Conservation (phyloP, 176 grass and related monocot species). For the Microstegium vimineum region DNA sequence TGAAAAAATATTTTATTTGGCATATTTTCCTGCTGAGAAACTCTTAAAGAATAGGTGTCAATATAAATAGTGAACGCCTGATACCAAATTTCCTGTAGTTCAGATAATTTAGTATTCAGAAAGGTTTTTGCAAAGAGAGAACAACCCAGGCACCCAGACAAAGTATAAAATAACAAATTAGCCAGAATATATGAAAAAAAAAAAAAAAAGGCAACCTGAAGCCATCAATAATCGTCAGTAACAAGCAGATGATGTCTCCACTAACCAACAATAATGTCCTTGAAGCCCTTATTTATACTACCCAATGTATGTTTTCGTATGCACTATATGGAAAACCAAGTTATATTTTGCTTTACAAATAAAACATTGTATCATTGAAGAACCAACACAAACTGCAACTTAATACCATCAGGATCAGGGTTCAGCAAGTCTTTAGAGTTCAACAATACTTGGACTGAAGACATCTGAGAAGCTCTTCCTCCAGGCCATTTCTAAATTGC, state of each 20-base stretch:
- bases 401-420: conserved; percentile 27
- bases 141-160: neutral
- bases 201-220: neutral
- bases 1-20: neutral
- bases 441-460: conserved; percentile 33
- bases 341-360: neutral
- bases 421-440: conserved; percentile 36
- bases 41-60: neutral
- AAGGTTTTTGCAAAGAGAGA: neutral
- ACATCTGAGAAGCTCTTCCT: conserved; percentile 53
- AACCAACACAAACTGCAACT: neutral
- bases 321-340: neutral
- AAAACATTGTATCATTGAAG: neutral
- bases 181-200: neutral
- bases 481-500: conserved; percentile 51
- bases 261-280: neutral
- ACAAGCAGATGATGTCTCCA: neutral
- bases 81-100: neutral
- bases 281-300: neutral
- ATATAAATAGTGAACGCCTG: neutral
- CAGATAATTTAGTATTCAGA: neutral
- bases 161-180: neutral
- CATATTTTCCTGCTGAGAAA: neutral
- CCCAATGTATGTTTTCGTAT: neutral
- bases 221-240: neutral